Evolutionary conservation across 1,139 yeast species (phyloP).

Genomic region (Nakaseomyces sp.): DNA sequence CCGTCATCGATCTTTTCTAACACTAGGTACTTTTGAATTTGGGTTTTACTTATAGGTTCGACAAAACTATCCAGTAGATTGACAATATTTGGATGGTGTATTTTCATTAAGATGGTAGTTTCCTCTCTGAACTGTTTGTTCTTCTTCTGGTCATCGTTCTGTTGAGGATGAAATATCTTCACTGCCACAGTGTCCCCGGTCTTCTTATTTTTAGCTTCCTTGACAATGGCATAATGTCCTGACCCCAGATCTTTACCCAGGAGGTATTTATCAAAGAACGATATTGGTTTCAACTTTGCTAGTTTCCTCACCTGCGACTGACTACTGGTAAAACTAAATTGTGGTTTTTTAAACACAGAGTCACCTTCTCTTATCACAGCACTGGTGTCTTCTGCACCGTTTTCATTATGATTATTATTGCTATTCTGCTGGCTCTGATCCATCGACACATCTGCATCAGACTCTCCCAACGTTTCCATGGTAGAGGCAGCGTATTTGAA

Average conservation of each 20-base stretch:
- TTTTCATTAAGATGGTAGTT: conserved; percentile 53
- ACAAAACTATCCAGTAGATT: conserved; percentile 55
- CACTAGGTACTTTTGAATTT: conserved; percentile 56
- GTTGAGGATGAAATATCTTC: conserved; percentile 66
- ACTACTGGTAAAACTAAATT: conserved; percentile 19
- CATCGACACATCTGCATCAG: background rate
- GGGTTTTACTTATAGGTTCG: conserved; percentile 52
- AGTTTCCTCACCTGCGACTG: conserved; percentile 16
- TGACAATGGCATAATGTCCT: conserved; percentile 74
- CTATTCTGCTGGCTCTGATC: conserved; percentile 7
- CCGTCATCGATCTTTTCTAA: conserved; percentile 69
- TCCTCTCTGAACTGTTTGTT: conserved; percentile 54
- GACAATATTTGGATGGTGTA: conserved; percentile 64
- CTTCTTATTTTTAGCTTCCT: conserved; percentile 51
- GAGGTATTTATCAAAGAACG: conserved; percentile 52
- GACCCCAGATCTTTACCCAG: conserved; percentile 57
- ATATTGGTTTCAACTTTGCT: conserved; percentile 12
- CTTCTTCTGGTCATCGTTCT: conserved; percentile 41
- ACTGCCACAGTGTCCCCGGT: conserved; percentile 61
- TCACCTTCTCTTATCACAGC: conserved; percentile 11
- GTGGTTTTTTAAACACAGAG: conserved; percentile 26
- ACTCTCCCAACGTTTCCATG: conserved; percentile 1
- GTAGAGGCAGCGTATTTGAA: conserved; percentile 37
- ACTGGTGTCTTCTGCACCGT: background rate
- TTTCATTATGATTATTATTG: too few species aligned